phyloP scores from a whole-genome alignment of 2,329 filamentous ascomycete genomes.

The Dactylonectria estremocensis region DNA sequence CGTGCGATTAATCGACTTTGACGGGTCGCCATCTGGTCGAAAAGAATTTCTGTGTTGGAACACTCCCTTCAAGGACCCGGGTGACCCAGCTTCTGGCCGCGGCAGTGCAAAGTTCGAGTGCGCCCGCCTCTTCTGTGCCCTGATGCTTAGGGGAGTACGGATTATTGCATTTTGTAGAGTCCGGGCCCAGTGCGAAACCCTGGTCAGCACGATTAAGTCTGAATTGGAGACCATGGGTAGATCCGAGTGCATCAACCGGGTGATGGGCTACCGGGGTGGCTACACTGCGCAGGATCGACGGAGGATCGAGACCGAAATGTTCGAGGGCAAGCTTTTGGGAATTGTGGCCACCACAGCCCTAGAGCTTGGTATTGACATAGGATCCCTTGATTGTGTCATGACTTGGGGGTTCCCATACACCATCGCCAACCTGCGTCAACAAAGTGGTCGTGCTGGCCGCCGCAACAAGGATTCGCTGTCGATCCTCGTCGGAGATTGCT shows the following conservation, averaged over 20 bases:
- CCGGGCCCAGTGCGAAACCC: constrained; percentile 87
- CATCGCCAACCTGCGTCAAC: constrained; percentile 93
- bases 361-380: constrained; percentile 96
- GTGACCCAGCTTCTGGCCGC: constrained; percentile 87
- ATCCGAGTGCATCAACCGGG: constrained; percentile 80
- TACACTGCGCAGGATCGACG: constrained; percentile 94
- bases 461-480: constrained; percentile 95
- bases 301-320: constrained; percentile 95
- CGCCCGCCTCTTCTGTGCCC: constrained; percentile 90
- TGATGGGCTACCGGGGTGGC: constrained; percentile 96
- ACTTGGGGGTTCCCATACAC: constrained; percentile 97
- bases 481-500: constrained; percentile 89
- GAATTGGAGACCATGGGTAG: constrained; percentile 83
- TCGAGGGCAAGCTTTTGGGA: constrained; percentile 91
- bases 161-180: constrained; percentile 95
- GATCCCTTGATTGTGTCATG: constrained; percentile 91
- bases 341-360: constrained; percentile 95
- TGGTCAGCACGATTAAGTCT: constrained; percentile 84
- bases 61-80: constrained; percentile 92
- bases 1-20: constrained; percentile 87
- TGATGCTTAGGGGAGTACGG: constrained; percentile 89
- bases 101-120: constrained; percentile 88
- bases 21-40: constrained; percentile 89
- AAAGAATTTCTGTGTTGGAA: constrained; percentile 99
- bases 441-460: constrained; percentile 92